These are phyloP conservation scores for Dendrobium officinale DNA, from an alignment of 106 monocot species.

Conservation along the genomic window DNA sequence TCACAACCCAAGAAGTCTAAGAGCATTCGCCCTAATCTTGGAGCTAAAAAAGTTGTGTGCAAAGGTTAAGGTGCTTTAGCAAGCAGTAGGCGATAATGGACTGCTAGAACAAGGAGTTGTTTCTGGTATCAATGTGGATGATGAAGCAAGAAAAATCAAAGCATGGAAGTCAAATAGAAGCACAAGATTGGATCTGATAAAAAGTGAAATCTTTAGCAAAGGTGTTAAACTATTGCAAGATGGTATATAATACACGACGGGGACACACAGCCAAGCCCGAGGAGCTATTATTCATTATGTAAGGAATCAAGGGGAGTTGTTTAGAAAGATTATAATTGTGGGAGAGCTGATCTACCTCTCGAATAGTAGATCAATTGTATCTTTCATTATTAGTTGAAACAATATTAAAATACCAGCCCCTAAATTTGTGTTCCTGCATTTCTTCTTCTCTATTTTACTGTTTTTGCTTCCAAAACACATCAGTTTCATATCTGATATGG, in stretches of 20 bases:
- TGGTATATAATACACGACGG: neutral
- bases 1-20: neutral
- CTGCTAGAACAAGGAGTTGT: neutral
- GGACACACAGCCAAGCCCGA: too few species aligned
- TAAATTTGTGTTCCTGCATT: too few species aligned
- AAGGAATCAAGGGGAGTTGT: too few species aligned
- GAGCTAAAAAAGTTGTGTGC: constrained; percentile 43
- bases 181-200: neutral
- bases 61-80: constrained; percentile 52
- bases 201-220: neutral
- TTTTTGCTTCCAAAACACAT: too few species aligned
- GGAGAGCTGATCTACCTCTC: too few species aligned
- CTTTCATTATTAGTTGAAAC: too few species aligned
- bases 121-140: constrained; percentile 14
- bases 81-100: constrained; percentile 25
- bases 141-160: constrained; percentile 27
- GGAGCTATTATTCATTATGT: too few species aligned
- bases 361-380: too few species aligned
- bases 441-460: too few species aligned
- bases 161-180: constrained; percentile 10
- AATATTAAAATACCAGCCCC: too few species aligned
- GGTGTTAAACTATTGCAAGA: neutral
- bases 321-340: too few species aligned
- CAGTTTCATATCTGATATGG: too few species aligned
- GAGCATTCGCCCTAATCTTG: constrained; percentile 13